Conservation (phyloP, 78 protist genomes). For the Polysphondylium violaceum region DNA sequence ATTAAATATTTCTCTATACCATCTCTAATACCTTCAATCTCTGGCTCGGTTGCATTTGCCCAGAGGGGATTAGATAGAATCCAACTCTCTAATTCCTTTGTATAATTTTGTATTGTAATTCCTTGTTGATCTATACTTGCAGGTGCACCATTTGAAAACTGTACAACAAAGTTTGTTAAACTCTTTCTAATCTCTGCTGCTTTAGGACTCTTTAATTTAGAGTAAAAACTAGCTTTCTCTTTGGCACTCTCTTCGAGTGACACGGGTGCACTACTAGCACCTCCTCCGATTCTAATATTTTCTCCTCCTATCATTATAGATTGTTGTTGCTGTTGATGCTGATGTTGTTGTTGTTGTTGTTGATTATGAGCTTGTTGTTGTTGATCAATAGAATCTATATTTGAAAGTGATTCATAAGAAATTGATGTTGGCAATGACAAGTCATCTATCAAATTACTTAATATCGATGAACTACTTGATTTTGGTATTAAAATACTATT, state of each 20-base stretch:
- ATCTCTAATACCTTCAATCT: constrained; percentile 81
- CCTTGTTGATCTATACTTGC: constrained; percentile 69
- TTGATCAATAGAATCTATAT: constrained; percentile 10
- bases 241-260: constrained; percentile 54
- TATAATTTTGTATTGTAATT: constrained; percentile 8
- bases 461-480: background rate
- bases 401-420: constrained; percentile 49
- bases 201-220: constrained; percentile 69
- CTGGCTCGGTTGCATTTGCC: constrained; percentile 68
- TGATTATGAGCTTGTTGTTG: constrained; percentile 10
- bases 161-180: constrained; percentile 30
- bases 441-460: background rate
- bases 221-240: constrained; percentile 43
- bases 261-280: background rate
- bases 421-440: background rate
- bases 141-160: constrained; percentile 61
- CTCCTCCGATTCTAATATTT: constrained; percentile 15
- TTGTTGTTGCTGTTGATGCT: background rate
- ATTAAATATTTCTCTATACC: constrained; percentile 78
- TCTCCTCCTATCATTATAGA: constrained; percentile 25
- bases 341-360: constrained; percentile 13
- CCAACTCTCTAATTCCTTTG: constrained; percentile 63
- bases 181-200: constrained; percentile 65
- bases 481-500: background rate
- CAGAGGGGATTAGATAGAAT: constrained; percentile 41